Percentiles rank a stretch among this genome's conserved stretches.
These are phyloP conservation scores for Metschnikowia kofuensis DNA, from an alignment of 805 yeast genomes.

Conservation along the genomic window DNA sequence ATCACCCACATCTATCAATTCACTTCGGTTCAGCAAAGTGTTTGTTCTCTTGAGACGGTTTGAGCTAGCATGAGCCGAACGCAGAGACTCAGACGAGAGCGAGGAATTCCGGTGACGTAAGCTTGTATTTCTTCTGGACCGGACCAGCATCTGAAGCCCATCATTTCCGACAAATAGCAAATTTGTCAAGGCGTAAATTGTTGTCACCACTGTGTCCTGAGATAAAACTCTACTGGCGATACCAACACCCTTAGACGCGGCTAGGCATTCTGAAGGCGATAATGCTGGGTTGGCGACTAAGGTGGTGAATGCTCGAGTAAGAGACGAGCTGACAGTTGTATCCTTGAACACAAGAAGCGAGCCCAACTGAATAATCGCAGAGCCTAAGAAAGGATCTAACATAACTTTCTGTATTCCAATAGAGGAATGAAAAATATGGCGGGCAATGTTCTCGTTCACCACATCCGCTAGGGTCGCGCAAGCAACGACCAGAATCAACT, in stretches of 20 bases:
- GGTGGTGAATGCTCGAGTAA: conserved; percentile 47
- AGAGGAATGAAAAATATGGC: conserved; percentile 47
- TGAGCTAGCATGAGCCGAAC: conserved; percentile 3
- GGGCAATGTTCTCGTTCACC: conserved; percentile 42
- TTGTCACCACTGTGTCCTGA: conserved; percentile 79
- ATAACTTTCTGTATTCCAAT: conserved; percentile 52
- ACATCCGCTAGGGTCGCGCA: conserved; percentile 50
- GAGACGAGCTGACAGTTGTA: conserved; percentile 33
- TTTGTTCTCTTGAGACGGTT: conserved; percentile 13
- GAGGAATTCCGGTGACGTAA: conserved; percentile 18
- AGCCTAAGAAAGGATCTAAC: conserved; percentile 50
- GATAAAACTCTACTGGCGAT: conserved; percentile 64
- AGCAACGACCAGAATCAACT: conserved; percentile 58
- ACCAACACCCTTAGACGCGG: conserved; percentile 58
- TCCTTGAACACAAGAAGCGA: conserved; percentile 49
- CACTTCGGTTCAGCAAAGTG: conserved; percentile 7
- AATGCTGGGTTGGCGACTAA: conserved; percentile 57
- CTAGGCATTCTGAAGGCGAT: conserved; percentile 43
- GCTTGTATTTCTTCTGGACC: conserved; percentile 30
- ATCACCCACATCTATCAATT: not conserved
- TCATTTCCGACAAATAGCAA: conserved; percentile 56
- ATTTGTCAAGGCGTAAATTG: conserved; percentile 81
- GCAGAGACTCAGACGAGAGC: conserved; percentile 4
- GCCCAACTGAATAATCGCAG: conserved; percentile 53
- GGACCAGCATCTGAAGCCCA: conserved; percentile 27